Base-by-base conservation (phyloP, 768 basidiomycete species). In the Russula ochroleuca region DNA sequence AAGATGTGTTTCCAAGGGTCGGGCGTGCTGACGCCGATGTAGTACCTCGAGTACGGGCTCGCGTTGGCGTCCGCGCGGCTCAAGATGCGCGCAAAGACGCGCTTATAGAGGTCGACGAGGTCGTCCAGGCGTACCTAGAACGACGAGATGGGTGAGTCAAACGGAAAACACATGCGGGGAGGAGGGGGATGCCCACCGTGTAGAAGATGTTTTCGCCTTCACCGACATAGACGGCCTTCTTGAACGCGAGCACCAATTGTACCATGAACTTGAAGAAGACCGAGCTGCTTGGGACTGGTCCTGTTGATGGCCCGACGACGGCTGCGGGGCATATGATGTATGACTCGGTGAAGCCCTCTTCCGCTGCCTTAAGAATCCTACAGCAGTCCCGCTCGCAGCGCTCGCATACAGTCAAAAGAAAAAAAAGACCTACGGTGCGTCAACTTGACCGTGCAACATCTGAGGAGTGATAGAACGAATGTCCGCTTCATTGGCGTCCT, bases 31-130 rank as follows among this genome's bases (percentile, higher is more conserved):
- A 53, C 19, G 17, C 40, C 54, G 8, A 65, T 33, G 54, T 56
- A 65, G 49, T 65, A 65, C 53, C 60, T 48, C 38, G 60, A 47
- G 54, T 62, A 61, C 41, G 61, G 60, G 53, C 64, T 62, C 37
- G 59, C 56, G 19, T 63, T 28, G 37, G 52, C 49, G 15, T 49
- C 60, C 13, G 0, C 61, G 0, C 47, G 35, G 10, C 54, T 43
- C 3, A 61, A 15, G 17, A 61, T 54, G 21, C 21, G 55, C 19
- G 45, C 60, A n/a, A 65, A 52, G 48, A 62, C 33, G 15, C 43
- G 61, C 21, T 38, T 40, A 19, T 55, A 65, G 35, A 65, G 49
- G n/a, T 51, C 51, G 1, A 62, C 61, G 17, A 52, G 21, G 33
- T 65, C 64, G 33, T 57, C 60, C 17, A 65, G 52, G 15, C 8